Evolutionary conservation across 2,329 filamentous ascomycete species (phyloP), one percentile per base, ranked within the genome.

Genomic region (Pyricularia grisea): DNA sequence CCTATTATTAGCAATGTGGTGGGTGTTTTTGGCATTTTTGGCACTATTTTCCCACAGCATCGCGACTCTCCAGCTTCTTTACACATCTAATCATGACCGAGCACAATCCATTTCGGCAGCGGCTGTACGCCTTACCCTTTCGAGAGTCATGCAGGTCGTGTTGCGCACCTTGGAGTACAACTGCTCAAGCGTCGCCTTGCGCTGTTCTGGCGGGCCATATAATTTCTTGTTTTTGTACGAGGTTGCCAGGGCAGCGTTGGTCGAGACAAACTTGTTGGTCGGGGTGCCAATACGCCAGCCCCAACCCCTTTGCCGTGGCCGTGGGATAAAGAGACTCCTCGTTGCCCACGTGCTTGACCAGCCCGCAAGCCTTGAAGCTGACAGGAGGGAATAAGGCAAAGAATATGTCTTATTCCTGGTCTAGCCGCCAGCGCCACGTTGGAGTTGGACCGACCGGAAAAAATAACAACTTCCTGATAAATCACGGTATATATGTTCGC

Each of bases 301-400:
- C 63, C 7, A 65, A 23, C 63, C 63, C 63, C 63, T 4, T 3
- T 4, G 63, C 28, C 2, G 63, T 28, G 3, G 4, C 4, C 4
- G 28, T 28, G 14, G 68, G 68, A 28, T 63, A 69, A 30, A 67
- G 67, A 3, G 68, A 65, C n/a, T 14, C 23, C 64, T 69, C 68
- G 55, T 69, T 69, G 63, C 50, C 50, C 20, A 65, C 55, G 50
- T 42, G 27, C 68, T 69, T 65, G 28, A n/a, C 27, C 17, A 6
- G 31, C 28, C 64, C 25, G 65, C 68, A 69, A 4, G 55, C 27
- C 11, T 66, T 36, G 68, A 69, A 67, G 11, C 12, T 20, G 9
- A 69, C 68, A 7, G n/a, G 64, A 11, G 65, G 68, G 27, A 69
- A 60, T 9, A 4, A 23, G 1, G 60, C 67, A 14, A 68, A 68